phyloP scores from a whole-genome alignment of 2,329 filamentous ascomycete species.

The Macrophomina tecta region DNA sequence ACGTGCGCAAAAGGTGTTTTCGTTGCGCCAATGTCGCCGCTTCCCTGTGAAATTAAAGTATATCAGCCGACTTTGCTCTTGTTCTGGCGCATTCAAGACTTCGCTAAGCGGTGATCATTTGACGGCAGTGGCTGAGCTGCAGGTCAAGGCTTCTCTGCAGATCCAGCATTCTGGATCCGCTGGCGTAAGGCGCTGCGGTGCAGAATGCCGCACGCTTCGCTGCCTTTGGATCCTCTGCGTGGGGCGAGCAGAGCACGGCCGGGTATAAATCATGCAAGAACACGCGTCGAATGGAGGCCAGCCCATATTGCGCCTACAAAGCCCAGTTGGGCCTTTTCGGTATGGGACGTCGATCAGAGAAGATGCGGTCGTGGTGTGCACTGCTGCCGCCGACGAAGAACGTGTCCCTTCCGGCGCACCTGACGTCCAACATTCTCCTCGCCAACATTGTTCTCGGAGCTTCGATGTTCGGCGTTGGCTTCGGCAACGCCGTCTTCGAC shows the following conservation, averaged over 20 bases:
- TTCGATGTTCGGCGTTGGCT: conserved; percentile 17
- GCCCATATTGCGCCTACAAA: no score
- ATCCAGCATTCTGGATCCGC: no score
- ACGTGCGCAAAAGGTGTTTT: no score
- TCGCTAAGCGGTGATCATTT: background rate
- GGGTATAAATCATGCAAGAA: no score
- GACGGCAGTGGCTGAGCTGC: background rate
- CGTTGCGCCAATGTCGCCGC: background rate
- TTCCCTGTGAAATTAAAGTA: background rate
- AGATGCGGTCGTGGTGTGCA: background rate
- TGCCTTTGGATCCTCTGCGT: no score
- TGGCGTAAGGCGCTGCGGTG: no score
- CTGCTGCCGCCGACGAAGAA: background rate
- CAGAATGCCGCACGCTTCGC: no score
- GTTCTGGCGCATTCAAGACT: background rate
- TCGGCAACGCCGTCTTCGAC: conserved; percentile 13
- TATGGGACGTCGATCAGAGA: no score
- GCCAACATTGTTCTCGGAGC: conserved; percentile 13
- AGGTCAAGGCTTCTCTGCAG: background rate
- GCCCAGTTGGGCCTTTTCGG: no score
- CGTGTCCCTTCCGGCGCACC: background rate
- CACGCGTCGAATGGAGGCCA: no score
- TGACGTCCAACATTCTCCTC: conserved; percentile 1
- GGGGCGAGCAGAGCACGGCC: no score
- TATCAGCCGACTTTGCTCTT: background rate